Base-by-base conservation (phyloP, 1,284 basidiomycete genomes). In the Leucoagaricus sp. region DNA sequence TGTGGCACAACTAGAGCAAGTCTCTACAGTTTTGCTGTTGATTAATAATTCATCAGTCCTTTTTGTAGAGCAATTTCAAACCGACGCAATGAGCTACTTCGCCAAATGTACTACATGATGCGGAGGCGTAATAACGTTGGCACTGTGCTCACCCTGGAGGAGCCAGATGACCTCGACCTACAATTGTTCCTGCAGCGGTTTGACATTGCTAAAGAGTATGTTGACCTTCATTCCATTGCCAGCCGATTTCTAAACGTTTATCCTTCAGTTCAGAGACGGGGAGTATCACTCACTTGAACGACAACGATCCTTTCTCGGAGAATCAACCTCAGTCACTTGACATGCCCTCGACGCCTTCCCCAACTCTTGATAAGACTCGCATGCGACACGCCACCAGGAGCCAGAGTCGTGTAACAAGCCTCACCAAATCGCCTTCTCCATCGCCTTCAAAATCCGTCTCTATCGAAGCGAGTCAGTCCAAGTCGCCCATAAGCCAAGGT, bases 51-150 rank as follows among this genome's bases (percentile, higher is more conserved):
- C 44, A 42, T 19, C 50, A 33, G 34, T 60, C 50, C 25, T 36
- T 40, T 57, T 48, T 23, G 1, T 60, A 90, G 88, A 66, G 76
- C 75, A 61, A 84, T 90, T 58, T 72, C 81, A 48, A 72, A 78
- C 52, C 82, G 81, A 62, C 75, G 87, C 67, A 84, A 86, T 82
- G 83, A 75, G 52, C 76, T 90, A 49, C 77, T 90, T 64, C 77
- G 78, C 48, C 81, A 89, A 68, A 84, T 90, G 82, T 86, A 82
- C 69, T 69, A 73, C 50, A 79, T 90, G 72, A 76, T 87, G 41
- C 78, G 75, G 58, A 74, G 75, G 60, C 79, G 80, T 63, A 73
- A 80, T 52, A 72, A 73, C 58, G 61, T 77, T 38, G 79, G 77
- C 13, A 59, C 71, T 31, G 63, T 78, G 34, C 63, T 80, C 41